These are phyloP conservation scores for Gastrolobium bilobum DNA, from an alignment of 306 rosid genomes.

Conservation along the genomic window DNA sequence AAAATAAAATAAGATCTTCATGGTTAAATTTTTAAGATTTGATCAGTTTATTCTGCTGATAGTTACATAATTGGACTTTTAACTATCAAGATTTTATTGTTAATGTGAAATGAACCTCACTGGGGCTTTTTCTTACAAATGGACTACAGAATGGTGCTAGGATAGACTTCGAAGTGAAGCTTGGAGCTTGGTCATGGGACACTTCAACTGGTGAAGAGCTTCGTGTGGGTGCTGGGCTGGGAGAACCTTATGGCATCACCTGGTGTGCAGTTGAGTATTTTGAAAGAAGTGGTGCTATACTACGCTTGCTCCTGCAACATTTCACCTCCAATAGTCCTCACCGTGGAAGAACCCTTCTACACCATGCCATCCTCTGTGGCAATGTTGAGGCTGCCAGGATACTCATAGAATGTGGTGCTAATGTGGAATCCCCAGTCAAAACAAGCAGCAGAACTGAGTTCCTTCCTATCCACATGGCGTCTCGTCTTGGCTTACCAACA, in stretches of 20 bases:
- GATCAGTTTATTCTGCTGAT: conserved; percentile 12
- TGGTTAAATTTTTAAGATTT: conserved; percentile 29
- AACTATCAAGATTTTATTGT: conserved; percentile 9
- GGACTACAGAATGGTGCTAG: conserved; percentile 72
- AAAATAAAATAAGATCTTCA: not conserved
- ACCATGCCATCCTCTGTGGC: conserved; percentile 90
- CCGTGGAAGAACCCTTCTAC: conserved; percentile 84
- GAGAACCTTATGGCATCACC: conserved; percentile 81
- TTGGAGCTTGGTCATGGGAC: conserved; percentile 99
- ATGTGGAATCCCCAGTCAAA: conserved; percentile 69
- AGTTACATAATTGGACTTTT: conserved; percentile 25
- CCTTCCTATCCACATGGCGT: conserved; percentile 87
- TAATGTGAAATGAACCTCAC: conserved; percentile 44
- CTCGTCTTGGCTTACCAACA: conserved; percentile 71
- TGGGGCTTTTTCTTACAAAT: conserved; percentile 40
- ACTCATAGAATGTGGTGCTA: conserved; percentile 71
- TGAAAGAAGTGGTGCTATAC: conserved; percentile 81
- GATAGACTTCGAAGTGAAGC: conserved; percentile 63
- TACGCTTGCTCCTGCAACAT: conserved; percentile 72
- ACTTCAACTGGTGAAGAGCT: conserved; percentile 82
- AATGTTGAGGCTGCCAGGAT: conserved; percentile 68
- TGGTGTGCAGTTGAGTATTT: conserved; percentile 99
- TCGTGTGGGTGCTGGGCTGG: conserved; percentile 97
- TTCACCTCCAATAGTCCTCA: conserved; percentile 54
- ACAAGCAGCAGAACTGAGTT: conserved; percentile 66